Conservation (phyloP, 2,329 filamentous ascomycete genomes). For the Trichoderma simmonsii region DNA sequence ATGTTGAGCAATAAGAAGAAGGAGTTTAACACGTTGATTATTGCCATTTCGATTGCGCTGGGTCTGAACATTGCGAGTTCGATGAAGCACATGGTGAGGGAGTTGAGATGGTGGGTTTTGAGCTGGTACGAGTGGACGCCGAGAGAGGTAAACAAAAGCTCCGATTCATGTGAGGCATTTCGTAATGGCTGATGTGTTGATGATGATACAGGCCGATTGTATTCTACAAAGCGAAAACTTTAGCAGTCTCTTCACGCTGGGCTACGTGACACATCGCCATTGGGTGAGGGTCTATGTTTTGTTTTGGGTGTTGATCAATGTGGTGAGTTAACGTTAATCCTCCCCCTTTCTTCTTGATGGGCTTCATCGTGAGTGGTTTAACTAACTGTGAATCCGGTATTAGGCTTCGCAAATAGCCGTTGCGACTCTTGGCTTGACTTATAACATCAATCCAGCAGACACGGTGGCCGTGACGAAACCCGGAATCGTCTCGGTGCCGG, state of each 20-base stretch:
- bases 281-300: conserved; percentile 24
- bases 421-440: conserved; percentile 42
- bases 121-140: conserved; percentile 35
- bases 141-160: conserved; percentile 35
- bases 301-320: conserved; percentile 25
- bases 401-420: conserved; percentile 42
- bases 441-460: conserved; percentile 40
- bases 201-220: conserved; percentile 22
- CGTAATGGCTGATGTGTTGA: neutral
- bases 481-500: conserved; percentile 37
- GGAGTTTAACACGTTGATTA: conserved; percentile 44
- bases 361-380: neutral
- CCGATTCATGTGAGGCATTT: neutral
- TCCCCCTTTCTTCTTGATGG: neutral
- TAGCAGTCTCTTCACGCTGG: conserved; percentile 24
- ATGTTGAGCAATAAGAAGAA: conserved; percentile 36
- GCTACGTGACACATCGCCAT: conserved; percentile 21
- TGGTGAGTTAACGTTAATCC: conserved; percentile 18
- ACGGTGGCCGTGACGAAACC: conserved; percentile 30
- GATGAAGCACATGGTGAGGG: conserved; percentile 42
- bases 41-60: conserved; percentile 41
- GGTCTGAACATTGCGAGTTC: conserved; percentile 42
- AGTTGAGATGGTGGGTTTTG: conserved; percentile 47
- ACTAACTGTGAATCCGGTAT: neutral
- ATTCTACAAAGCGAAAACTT: conserved; percentile 27